A percentile compares a stretch with the other conserved stretches of the same genome.
Evolutionary conservation across 2,329 filamentous ascomycete species (phyloP).

Genomic region (Fusarium xyrophilum): DNA sequence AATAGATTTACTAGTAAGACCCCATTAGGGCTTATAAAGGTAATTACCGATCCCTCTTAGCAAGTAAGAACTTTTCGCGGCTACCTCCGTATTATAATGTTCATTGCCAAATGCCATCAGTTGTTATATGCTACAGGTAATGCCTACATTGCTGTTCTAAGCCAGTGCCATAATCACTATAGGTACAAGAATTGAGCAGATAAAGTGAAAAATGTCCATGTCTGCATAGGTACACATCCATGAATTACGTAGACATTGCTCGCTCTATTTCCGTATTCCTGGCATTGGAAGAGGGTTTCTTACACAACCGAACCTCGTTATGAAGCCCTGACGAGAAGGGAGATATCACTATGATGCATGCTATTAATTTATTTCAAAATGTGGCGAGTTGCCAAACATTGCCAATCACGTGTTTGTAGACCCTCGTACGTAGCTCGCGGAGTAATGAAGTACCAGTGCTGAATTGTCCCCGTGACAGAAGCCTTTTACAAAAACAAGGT

Average conservation of each 20-base stretch:
- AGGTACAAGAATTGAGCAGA: neutral
- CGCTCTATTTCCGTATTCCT: neutral
- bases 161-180: neutral
- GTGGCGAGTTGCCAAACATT: neutral
- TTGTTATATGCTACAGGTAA: neutral
- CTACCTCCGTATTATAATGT: neutral
- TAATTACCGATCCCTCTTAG: no score
- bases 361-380: neutral
- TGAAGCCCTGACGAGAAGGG: neutral
- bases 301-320: neutral
- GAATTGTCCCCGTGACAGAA: neutral
- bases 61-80: no score
- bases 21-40: no score
- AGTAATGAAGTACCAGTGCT: no score
- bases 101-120: neutral
- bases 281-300: neutral
- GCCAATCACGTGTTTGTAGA: neutral
- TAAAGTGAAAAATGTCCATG: neutral
- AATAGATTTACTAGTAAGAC: no score
- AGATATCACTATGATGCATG: neutral
- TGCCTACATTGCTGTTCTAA: neutral
- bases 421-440: neutral
- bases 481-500: neutral
- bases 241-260: neutral
- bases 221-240: neutral